These are phyloP conservation scores for Fusarium mangiferae DNA, from an alignment of 2,329 filamentous ascomycete genomes.

Conservation along the genomic window DNA sequence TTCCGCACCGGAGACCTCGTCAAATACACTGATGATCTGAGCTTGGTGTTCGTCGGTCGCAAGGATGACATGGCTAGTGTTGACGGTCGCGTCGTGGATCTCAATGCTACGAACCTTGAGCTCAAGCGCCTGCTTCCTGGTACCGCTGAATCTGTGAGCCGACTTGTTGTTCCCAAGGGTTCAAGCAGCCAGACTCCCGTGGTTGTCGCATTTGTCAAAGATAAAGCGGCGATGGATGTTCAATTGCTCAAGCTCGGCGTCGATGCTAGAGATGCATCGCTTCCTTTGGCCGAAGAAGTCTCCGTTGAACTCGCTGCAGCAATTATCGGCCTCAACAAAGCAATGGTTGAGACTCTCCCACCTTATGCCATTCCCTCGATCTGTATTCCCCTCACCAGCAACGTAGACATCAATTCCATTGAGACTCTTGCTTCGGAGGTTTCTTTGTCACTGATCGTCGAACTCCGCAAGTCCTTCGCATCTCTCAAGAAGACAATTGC, in stretches of 20 bases:
- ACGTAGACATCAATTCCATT: conserved; percentile 2
- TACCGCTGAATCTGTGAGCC: conserved; percentile 18
- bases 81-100: conserved; percentile 41
- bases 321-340: conserved; percentile 40
- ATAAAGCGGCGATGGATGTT: not conserved
- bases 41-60: conserved; percentile 36
- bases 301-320: conserved; percentile 35
- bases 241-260: conserved; percentile 21
- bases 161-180: conserved; percentile 32
- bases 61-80: conserved; percentile 37
- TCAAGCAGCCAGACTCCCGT: conserved; percentile 36
- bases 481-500: conserved; percentile 26
- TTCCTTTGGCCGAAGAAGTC: conserved; percentile 24
- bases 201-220: conserved; percentile 34
- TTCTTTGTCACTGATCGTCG: conserved; percentile 24
- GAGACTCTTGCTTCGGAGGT: not conserved
- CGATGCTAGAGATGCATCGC: not conserved
- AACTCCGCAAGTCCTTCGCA: conserved; percentile 29
- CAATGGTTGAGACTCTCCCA: conserved; percentile 40
- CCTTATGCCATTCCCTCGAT: conserved; percentile 43
- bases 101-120: conserved; percentile 37
- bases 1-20: conserved; percentile 42
- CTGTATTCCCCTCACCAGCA: conserved; percentile 24
- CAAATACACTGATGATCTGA: conserved; percentile 40
- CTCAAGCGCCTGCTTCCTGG: conserved; percentile 36